Base-by-base conservation (phyloP, 352 stramenopile genomes). In the Saprolegnia parasitica region DNA sequence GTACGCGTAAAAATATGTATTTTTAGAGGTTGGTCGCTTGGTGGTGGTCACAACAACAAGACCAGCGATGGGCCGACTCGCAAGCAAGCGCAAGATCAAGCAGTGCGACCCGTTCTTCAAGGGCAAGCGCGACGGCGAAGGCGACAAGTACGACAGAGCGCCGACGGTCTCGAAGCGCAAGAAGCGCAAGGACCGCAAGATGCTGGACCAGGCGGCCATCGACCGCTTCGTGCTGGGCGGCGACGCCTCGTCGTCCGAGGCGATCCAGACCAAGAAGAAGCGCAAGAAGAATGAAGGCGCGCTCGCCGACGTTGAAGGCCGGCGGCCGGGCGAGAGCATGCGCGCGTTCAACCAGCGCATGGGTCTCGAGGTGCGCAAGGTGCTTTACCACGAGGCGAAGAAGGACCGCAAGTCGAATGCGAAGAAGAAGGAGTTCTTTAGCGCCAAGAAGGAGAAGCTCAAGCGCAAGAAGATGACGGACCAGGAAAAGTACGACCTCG, bases 51-150 rank as follows among this genome's bases (percentile, higher is more conserved):
- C 11, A n/a, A 49, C 13, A 49, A 15, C 11, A 15, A 49, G 11
- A 49, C 61, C 39, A 45, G 47, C 20, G 57, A 91, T 92, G 86
- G 86, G 84, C 0, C 83, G 84, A 35, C 77, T 94, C 50, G 76
- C 72, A 40, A 76, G 76, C 50, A 94, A 94, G 78, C 83, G 84
- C 72, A 94, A 94, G 78, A 75, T 94, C 55, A 94, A 94, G 80
- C 76, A 87, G 67, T 90, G 83, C 77, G 86, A 94, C 64, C 86
- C 86, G 71, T 92, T 92, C 78, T 94, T 92, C 73, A 91, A 92
- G 73, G 86, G 84, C 35, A 87, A 81, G 72, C 81, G 83, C 49
- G 49, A 47, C 6, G 84, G 79, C 71, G 84, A 83, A 46, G 89
- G 89, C 74, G 90, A 91, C 71, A 64, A 74, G 4, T 87, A 81